Evolutionary conservation across 2,329 filamentous ascomycete species (phyloP), one percentile per base, ranked within the genome.

Genomic region (Fusarium equiseti): DNA sequence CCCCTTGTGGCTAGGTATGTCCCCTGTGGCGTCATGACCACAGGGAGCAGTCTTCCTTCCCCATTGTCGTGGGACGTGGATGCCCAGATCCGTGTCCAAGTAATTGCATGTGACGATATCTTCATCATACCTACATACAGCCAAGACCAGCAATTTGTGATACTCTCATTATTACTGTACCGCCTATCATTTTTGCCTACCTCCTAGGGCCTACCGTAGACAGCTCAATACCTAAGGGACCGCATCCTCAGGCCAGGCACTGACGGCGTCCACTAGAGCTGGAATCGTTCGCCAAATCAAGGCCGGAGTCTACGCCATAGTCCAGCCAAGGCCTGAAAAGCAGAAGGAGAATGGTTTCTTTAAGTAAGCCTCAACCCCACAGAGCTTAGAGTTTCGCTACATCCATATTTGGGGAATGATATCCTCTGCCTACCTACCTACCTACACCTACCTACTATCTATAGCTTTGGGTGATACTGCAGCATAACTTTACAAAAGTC

Each of bases 311-410:
- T n/a, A 32, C 45, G 44, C 54, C 45, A 58, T 13, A 49, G 26
- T n/a, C 35, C 18, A 11, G 18, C 35, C 45, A 54, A 27, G 58
- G 27, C 18, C n/a, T 29, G 26, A 31, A 24, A 29, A 31, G 43
- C 38, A 59, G 43, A 63, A 54, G 44, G 50, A 71, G 68, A 49
- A 78, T 78, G 77, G 53, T 70, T 63, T 75, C 76, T 50, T 75
- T 78, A 59, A 78, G 76, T 78, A 77, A 77, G 76, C 70, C 35
- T 18, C 35, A 59, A 63, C 69, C 64, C 71, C 73, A 66, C 64
- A 45, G 29, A 53, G 43, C 43, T 51, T 54, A 54, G 56, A 38
- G 54, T 51, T 52, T 49, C 44, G 50, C 52, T 40, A 53, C 46
- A 56, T 48, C 66, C 24, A 56, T 50, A 68, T 15, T 43, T 70